These are phyloP conservation scores for Solanum gandarillasii DNA, from an alignment of 257 asterid genomes.

Conservation along the genomic window DNA sequence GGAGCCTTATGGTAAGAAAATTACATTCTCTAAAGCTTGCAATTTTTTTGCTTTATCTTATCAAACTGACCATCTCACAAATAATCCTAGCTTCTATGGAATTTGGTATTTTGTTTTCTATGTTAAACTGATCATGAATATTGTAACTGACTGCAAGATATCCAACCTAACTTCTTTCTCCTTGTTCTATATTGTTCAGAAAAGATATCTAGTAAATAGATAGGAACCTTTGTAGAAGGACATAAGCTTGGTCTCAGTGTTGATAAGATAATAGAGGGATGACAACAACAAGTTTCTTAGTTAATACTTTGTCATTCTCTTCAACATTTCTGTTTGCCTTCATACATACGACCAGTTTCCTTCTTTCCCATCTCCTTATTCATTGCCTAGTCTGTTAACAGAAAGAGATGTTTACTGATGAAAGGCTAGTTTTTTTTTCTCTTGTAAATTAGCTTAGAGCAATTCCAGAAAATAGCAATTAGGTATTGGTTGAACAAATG, in stretches of 20 bases:
- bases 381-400: neutral
- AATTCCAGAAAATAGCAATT: neutral
- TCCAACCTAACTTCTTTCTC: neutral
- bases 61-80: neutral
- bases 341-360: neutral
- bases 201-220: neutral
- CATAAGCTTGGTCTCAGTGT: neutral
- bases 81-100: neutral
- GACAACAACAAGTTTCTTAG: neutral
- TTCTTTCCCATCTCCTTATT: neutral
- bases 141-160: neutral
- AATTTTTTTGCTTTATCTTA: neutral
- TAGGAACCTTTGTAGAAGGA: neutral
- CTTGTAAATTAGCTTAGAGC: neutral
- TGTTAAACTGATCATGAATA: neutral
- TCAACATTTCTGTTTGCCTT: neutral
- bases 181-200: neutral
- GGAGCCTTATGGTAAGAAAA: conserved; percentile 63
- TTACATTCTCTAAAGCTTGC: neutral
- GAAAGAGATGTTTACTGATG: neutral
- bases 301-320: neutral
- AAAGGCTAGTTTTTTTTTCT: neutral
- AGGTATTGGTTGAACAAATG: neutral
- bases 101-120: neutral
- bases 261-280: neutral